A percentile compares a stretch with the other conserved stretches of the same genome.
Conservation (phyloP, 805 yeast species). For the Candida ulmi region DNA sequence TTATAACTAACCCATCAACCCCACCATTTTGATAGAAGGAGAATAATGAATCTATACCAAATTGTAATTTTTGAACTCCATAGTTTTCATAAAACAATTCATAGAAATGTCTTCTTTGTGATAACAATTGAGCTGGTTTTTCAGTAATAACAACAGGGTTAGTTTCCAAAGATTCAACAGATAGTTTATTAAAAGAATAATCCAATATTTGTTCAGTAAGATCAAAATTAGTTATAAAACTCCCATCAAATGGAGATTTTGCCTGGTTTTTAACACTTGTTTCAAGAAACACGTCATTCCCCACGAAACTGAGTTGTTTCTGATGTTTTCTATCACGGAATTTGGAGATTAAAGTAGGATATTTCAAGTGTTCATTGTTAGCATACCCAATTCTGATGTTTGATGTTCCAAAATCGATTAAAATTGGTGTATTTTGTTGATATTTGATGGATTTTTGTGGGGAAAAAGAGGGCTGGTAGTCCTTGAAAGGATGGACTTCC, state of each 20-base stretch:
- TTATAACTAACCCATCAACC: constrained; percentile 66
- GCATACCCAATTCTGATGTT: constrained; percentile 56
- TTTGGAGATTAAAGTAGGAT: constrained; percentile 65
- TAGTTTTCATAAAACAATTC: constrained; percentile 85
- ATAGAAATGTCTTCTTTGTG: constrained; percentile 70
- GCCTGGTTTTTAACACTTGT: constrained; percentile 61
- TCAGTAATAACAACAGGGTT: constrained; percentile 84
- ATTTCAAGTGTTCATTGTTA: constrained; percentile 52
- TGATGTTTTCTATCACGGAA: constrained; percentile 73
- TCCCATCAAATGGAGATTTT: constrained; percentile 82
- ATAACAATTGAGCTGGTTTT: constrained; percentile 60
- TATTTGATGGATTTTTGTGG: constrained; percentile 48
- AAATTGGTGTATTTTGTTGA: constrained; percentile 63
- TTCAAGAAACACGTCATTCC: constrained; percentile 76
- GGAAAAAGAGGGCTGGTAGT: constrained; percentile 8
- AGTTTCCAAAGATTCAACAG: constrained; percentile 56
- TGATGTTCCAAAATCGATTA: constrained; percentile 78
- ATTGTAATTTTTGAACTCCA: constrained; percentile 62
- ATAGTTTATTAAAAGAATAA: constrained; percentile 74
- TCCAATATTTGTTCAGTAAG: constrained; percentile 76
- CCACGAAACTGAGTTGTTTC: constrained; percentile 63
- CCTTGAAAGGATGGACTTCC: constrained; percentile 9
- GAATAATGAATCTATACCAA: constrained; percentile 81
- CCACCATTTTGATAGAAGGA: constrained; percentile 65
- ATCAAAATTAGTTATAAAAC: constrained; percentile 89